Percentiles rank a stretch among this genome's conserved stretches.
Conservation (phyloP, 768 basidiomycete genomes). For the Imleria badia region DNA sequence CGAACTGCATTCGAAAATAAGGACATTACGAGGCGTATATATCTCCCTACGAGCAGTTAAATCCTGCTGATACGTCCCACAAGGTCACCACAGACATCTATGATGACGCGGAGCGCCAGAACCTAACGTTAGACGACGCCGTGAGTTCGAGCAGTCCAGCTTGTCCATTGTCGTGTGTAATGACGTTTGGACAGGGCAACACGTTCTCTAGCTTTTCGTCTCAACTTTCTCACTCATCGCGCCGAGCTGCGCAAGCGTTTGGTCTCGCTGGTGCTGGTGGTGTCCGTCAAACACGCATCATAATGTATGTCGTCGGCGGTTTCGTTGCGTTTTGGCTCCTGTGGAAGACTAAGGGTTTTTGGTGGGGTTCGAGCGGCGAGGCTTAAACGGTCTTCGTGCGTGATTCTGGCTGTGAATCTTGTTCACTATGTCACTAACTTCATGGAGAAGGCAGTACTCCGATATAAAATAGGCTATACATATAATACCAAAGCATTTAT, state of each 20-base stretch:
- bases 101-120: conserved; percentile 81
- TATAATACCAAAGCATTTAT: conserved; percentile 5
- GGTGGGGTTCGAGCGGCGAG: conserved; percentile 33
- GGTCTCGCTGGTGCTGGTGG: conserved; percentile 61
- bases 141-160: conserved; percentile 41
- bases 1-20: conserved; percentile 81
- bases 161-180: not conserved
- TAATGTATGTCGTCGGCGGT: conserved; percentile 53
- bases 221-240: conserved; percentile 64
- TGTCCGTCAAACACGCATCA: conserved; percentile 68
- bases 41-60: not conserved
- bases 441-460: not conserved
- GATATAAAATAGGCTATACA: not conserved
- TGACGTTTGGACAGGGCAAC: conserved; percentile 46
- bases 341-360: conserved; percentile 51
- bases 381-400: conserved; percentile 18
- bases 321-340: conserved; percentile 53
- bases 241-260: conserved; percentile 71
- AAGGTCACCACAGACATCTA: conserved; percentile 89
- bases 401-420: not conserved
- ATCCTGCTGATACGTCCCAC: not conserved
- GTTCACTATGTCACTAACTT: not conserved
- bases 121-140: conserved; percentile 72
- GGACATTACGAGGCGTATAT: conserved; percentile 78
- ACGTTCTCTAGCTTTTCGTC: conserved; percentile 64